phyloP scores from a whole-genome alignment of 2,329 filamentous ascomycete genomes.

The Paecilomyces sp. region DNA sequence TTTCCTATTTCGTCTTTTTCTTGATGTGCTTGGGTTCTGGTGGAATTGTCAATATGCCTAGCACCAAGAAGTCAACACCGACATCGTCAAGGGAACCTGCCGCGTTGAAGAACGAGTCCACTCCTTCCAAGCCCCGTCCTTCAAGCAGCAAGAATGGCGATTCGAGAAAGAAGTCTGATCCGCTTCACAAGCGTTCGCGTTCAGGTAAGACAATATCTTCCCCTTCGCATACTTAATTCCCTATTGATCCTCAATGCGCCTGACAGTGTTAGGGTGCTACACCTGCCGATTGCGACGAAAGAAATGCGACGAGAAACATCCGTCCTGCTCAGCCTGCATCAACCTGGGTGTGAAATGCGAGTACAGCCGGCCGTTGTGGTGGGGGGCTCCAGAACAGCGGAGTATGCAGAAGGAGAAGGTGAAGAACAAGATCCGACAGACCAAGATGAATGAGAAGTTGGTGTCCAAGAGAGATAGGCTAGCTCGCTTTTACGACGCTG shows the following conservation, averaged over 20 bases:
- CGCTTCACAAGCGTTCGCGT: constrained; percentile 88
- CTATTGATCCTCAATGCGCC: constrained; percentile 19
- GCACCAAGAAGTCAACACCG: constrained; percentile 1
- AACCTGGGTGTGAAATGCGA: constrained; percentile 81
- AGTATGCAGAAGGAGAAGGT: constrained; percentile 86
- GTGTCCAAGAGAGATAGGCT: constrained; percentile 45
- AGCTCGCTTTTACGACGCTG: constrained; percentile 69
- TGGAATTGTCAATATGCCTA: constrained; percentile 1
- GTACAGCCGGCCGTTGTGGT: constrained; percentile 96
- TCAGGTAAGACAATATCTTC: constrained; percentile 57
- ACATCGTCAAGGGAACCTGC: background rate
- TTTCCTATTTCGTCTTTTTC: background rate
- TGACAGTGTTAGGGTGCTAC: constrained; percentile 49
- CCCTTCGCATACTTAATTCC: constrained; percentile 4
- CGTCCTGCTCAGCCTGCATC: constrained; percentile 57
- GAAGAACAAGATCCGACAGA: constrained; percentile 96
- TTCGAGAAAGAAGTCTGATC: background rate
- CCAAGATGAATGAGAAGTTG: constrained; percentile 85
- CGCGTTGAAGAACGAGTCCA: background rate
- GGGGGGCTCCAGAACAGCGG: constrained; percentile 85
- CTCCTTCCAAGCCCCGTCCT: background rate
- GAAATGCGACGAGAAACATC: constrained; percentile 63
- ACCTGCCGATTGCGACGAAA: constrained; percentile 61
- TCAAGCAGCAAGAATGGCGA: background rate
- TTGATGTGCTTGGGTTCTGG: constrained; percentile 6